Base-by-base conservation (phyloP, 768 basidiomycete genomes). In the Tremella yokohamensis region DNA sequence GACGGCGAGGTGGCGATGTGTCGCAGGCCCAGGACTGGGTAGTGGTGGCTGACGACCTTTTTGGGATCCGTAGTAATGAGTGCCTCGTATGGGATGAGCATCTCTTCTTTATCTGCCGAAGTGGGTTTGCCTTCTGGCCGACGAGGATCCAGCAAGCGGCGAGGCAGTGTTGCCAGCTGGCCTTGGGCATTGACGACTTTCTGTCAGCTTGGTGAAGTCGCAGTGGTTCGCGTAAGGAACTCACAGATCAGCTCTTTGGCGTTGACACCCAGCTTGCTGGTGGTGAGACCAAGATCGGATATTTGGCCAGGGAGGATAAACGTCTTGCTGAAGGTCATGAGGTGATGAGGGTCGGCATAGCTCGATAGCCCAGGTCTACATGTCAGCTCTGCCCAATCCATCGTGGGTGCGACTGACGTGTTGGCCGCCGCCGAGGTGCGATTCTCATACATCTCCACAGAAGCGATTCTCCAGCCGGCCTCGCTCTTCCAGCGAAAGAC, bases 361-460 rank as follows among this genome's bases (percentile, higher is more conserved):
- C 82, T 81, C 16, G 84, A 81, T 38, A 82, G 55, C 45, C 84
- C 83, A 8, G 82, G 80, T 66, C 85, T 86, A 56, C 3, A 39
- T 22, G 24, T 60, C 49, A 56, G 54, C 44, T 47, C 13, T 50
- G n/a, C n/a, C n/a, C n/a, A n/a, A n/a, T n/a, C n/a, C n/a, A n/a
- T n/a, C n/a, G 22, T 11, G 37, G 19, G 22, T 18, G 4, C 4
- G 9, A 76, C 84, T 4, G 57, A 88, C 90, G 88, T 91, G 59
- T 78, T 78, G n/a, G n/a, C 19, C n/a, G 18, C 24, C 8, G 80
- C 85, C 76, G 87, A 87, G 37, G 87, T 83, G 69, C 89, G 72
- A 0, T 89, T 88, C 73, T 98, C 93, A 74, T 92, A 96, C 48
- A 96, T 78, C 77, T 98, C 94, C 2, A 92, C 87, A 16, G 83